These are phyloP conservation scores for Coemansia asiatica DNA, from an alignment of 192 early-diverging fungal genomes.

Conservation along the genomic window DNA sequence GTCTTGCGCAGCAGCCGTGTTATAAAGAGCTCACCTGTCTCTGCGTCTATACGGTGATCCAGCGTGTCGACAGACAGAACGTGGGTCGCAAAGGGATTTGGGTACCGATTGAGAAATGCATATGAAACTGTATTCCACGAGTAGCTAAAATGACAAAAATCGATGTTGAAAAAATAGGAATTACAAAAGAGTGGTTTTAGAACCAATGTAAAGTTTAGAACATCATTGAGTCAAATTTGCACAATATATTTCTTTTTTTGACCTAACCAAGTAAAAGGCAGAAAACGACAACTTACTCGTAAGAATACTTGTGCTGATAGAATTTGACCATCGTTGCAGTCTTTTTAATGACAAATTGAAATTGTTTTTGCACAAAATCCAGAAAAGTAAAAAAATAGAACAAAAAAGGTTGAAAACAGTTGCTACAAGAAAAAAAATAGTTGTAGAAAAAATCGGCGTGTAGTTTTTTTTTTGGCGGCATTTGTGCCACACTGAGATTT, in stretches of 20 bases:
- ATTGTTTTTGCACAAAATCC: not conserved
- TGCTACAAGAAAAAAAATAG: too few species aligned
- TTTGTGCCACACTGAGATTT: not conserved
- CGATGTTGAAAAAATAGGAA: too few species aligned
- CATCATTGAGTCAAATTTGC: not conserved
- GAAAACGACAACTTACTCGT: slow-evolving; percentile 57
- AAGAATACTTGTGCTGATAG: slow-evolving; percentile 74
- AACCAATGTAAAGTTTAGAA: too few species aligned
- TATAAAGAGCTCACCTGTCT: slow-evolving; percentile 78
- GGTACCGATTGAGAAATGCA: slow-evolving; percentile 93
- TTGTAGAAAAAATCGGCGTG: too few species aligned
- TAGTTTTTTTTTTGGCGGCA: not conserved
- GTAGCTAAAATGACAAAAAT: too few species aligned
- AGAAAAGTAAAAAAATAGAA: not conserved
- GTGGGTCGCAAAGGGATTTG: slow-evolving; percentile 96
- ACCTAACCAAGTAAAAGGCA: too few species aligned
- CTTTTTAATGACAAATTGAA: not conserved
- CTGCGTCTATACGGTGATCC: slow-evolving; percentile 75
- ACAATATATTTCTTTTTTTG: too few species aligned
- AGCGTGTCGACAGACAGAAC: slow-evolving; percentile 93
- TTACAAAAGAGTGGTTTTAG: too few species aligned
- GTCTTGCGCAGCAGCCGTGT: slow-evolving; percentile 90
- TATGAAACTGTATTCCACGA: slow-evolving; percentile 83
- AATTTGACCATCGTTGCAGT: slow-evolving; percentile 70
- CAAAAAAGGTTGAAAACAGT: not conserved